Conservation (phyloP, 2,329 filamentous ascomycete genomes). For the Ophiostoma pallidulum region DNA sequence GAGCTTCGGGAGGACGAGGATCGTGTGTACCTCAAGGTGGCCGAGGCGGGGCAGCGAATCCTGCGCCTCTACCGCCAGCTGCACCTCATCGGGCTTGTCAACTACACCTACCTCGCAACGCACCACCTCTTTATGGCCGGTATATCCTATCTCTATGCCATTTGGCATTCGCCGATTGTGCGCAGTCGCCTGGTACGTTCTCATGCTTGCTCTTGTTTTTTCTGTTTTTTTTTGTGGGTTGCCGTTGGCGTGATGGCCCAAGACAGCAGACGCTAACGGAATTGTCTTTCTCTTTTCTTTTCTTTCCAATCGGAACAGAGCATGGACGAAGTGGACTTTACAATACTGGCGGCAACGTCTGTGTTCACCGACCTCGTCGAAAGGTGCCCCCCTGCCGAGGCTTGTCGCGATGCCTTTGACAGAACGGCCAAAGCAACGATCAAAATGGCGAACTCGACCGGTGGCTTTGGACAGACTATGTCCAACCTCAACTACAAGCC, state of each 20-base stretch:
- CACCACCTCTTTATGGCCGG: conserved; percentile 97
- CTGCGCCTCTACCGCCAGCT: conserved; percentile 83
- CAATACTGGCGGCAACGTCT: conserved; percentile 83
- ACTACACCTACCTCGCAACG: conserved; percentile 91
- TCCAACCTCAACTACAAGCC: conserved; percentile 8
- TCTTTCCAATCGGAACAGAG: no score
- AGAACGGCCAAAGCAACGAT: conserved; percentile 92
- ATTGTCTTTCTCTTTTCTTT: no score
- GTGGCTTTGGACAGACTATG: conserved; percentile 56
- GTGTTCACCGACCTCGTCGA: conserved; percentile 86
- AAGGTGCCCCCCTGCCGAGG: conserved; percentile 90
- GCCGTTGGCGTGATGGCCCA: no score
- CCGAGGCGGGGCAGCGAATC: conserved; percentile 88
- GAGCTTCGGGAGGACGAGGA: conserved; percentile 77
- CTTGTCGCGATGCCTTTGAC: conserved; percentile 89
- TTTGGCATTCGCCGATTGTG: conserved; percentile 90
- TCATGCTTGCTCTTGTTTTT: background rate
- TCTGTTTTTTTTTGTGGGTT: no score
- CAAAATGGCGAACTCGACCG: conserved; percentile 84
- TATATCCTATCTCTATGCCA: conserved; percentile 90
- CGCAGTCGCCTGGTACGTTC: conserved; percentile 69
- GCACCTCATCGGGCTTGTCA: conserved; percentile 79
- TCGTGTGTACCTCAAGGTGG: conserved; percentile 85
- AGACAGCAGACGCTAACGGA: background rate
- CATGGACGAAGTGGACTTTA: conserved; percentile 96